Percentiles rank a stretch among this genome's conserved stretches.
These are phyloP conservation scores for Spongispora temasekensis DNA, from an alignment of 1,284 basidiomycete species.

Conservation along the genomic window DNA sequence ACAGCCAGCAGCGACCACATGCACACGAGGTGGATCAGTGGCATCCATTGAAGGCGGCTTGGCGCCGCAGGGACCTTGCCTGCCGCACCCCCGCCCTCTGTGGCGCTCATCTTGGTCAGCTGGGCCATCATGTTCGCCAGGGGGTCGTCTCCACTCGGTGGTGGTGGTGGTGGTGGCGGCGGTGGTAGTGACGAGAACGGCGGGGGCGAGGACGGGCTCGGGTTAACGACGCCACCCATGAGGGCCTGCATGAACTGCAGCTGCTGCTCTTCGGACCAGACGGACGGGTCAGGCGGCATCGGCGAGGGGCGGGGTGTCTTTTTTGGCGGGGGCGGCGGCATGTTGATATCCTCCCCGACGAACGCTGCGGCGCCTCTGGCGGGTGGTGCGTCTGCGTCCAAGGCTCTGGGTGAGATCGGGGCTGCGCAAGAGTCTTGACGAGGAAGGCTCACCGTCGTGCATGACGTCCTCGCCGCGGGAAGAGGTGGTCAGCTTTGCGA, in stretches of 20 bases:
- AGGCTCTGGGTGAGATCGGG: conserved; percentile 6
- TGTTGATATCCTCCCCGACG: conserved; percentile 59
- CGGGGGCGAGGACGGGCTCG: conserved; percentile 4
- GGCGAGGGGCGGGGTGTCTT: conserved; percentile 32
- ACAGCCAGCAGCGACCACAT: conserved; percentile 66
- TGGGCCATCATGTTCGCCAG: conserved; percentile 33
- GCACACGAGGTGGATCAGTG: conserved; percentile 60
- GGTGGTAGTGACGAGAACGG: background rate
- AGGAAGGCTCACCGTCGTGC: conserved; percentile 47
- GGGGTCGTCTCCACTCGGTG: conserved; percentile 21
- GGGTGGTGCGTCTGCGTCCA: conserved; percentile 10
- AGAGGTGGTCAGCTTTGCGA: conserved; percentile 72
- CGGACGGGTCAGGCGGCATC: conserved; percentile 48
- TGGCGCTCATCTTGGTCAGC: conserved; percentile 38
- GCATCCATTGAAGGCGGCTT: conserved; percentile 53
- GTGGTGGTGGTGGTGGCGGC: conserved; percentile 8
- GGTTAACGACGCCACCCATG: conserved; percentile 40
- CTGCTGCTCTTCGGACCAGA: conserved; percentile 68
- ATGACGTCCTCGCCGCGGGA: conserved; percentile 71
- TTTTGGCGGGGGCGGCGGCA: conserved; percentile 45
- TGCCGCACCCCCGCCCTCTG: conserved; percentile 10
- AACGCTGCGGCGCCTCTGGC: conserved; percentile 55
- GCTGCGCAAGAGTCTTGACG: background rate
- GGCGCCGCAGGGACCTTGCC: conserved; percentile 20
- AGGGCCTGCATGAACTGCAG: conserved; percentile 64